Evolutionary conservation across 164 flowering plant species (phyloP).

Genomic region (Dillenia suffruticosa): DNA sequence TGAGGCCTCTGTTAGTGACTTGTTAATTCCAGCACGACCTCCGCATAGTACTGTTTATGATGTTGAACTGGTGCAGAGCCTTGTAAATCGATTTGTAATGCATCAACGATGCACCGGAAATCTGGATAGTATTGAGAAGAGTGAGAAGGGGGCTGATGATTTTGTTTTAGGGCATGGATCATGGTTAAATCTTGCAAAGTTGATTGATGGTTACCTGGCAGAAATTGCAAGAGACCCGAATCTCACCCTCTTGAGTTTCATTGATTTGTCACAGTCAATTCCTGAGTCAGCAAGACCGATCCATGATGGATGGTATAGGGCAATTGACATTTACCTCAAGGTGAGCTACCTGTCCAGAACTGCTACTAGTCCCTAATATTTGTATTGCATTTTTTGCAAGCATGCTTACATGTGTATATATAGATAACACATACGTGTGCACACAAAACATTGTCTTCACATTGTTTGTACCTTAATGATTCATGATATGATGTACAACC

Average conservation of each 20-base stretch:
- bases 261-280: slow-evolving; percentile 46
- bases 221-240: slow-evolving; percentile 66
- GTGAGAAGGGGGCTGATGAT: slow-evolving; percentile 23
- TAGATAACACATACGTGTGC: no score
- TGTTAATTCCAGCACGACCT: slow-evolving; percentile 59
- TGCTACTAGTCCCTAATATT: background rate
- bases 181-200: slow-evolving; percentile 48
- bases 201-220: slow-evolving; percentile 70
- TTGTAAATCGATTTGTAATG: slow-evolving; percentile 40
- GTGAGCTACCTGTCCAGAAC: slow-evolving; percentile 24
- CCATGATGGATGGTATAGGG: slow-evolving; percentile 75
- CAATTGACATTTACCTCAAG: slow-evolving; percentile 77
- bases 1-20: slow-evolving; percentile 69
- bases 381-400: background rate
- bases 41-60: slow-evolving; percentile 56
- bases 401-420: no score
- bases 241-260: slow-evolving; percentile 43
- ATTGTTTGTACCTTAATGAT: no score
- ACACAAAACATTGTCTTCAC: no score
- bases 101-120: slow-evolving; percentile 22
- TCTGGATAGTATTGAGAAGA: slow-evolving; percentile 24
- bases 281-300: slow-evolving; percentile 68
- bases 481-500: no score
- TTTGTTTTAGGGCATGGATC: slow-evolving; percentile 40
- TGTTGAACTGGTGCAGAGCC: slow-evolving; percentile 50